phyloP scores from a whole-genome alignment of 805 yeast species.

The Saccharomycopsis fibuligera region DNA sequence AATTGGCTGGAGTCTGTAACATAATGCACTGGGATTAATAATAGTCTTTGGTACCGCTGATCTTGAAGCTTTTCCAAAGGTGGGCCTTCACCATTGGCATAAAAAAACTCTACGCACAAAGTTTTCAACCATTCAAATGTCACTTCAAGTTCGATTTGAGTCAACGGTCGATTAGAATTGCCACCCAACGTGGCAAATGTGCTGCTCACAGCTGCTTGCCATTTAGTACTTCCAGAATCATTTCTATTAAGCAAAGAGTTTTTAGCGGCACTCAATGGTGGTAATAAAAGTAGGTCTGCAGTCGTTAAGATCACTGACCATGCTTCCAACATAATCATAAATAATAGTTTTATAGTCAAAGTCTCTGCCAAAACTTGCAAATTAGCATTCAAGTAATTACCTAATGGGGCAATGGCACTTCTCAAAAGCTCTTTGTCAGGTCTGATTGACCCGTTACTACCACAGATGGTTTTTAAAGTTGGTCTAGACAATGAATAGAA shows the following conservation, averaged over 20 bases:
- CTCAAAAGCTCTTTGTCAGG: constrained; percentile 46
- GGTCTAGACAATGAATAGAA: constrained; percentile 49
- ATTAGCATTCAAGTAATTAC: constrained; percentile 66
- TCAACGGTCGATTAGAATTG: constrained; percentile 36
- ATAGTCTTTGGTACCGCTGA: constrained; percentile 55
- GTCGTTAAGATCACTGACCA: constrained; percentile 70
- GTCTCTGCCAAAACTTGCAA: constrained; percentile 55
- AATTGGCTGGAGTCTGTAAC: constrained; percentile 44
- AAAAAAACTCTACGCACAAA: constrained; percentile 66
- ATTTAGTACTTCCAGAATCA: constrained; percentile 30
- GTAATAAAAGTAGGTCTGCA: constrained; percentile 69
- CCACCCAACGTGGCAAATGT: constrained; percentile 28
- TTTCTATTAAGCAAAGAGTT: constrained; percentile 26
- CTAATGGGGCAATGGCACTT: constrained; percentile 65
- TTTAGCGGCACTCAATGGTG: constrained; percentile 50
- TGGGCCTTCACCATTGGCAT: constrained; percentile 79
- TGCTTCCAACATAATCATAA: constrained; percentile 65
- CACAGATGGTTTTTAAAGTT: constrained; percentile 52
- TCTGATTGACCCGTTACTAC: constrained; percentile 36
- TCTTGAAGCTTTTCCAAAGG: constrained; percentile 56
- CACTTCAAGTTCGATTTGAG: constrained; percentile 56
- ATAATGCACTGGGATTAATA: constrained; percentile 60
- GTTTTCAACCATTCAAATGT: constrained; percentile 64
- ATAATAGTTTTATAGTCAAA: constrained; percentile 47
- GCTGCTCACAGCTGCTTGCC: constrained; percentile 37